Evolutionary conservation across 495 filamentous ascomycete genomes (phyloP).

Genomic region (Penicillium verhagenii): DNA sequence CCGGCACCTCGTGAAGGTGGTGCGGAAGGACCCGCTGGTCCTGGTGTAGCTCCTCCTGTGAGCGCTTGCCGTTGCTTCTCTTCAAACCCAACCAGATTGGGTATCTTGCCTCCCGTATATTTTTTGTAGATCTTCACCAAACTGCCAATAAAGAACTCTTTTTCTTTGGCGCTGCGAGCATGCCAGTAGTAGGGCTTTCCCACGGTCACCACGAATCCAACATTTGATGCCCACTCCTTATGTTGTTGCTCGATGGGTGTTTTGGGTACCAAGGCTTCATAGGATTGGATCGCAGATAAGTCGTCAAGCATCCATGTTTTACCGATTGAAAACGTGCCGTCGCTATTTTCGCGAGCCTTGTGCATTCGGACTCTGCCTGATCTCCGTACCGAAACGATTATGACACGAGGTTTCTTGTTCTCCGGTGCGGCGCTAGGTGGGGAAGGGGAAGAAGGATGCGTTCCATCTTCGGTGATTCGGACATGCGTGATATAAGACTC

Average conservation of each 20-base stretch:
- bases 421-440: constrained; percentile 67
- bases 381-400: constrained; percentile 87
- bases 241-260: constrained; percentile 61
- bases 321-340: constrained; percentile 93
- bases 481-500: constrained; percentile 99
- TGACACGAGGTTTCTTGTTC: constrained; percentile 84
- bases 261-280: constrained; percentile 50
- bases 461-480: constrained; percentile 78
- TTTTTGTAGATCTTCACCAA: constrained; percentile 93
- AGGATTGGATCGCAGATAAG: constrained; percentile 75
- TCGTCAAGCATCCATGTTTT: constrained; percentile 98
- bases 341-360: constrained; percentile 92
- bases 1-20: constrained; percentile 34
- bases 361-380: constrained; percentile 93
- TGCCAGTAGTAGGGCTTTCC: constrained; percentile 98
- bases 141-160: constrained; percentile 96
- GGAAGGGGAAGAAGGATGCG: constrained; percentile 79
- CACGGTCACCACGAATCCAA: constrained; percentile 85
- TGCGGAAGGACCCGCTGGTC: constrained; percentile 29
- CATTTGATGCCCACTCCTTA: constrained; percentile 72
- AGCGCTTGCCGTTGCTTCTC: constrained; percentile 72
- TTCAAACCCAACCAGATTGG: constrained; percentile 79
- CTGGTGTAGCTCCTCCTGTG: constrained; percentile 44
- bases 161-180: constrained; percentile 86
- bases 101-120: constrained; percentile 85